Evolutionary conservation across 2,329 filamentous ascomycete genomes (phyloP), one percentile per base, ranked within the genome.

Genomic region (Sporothrix inflata): DNA sequence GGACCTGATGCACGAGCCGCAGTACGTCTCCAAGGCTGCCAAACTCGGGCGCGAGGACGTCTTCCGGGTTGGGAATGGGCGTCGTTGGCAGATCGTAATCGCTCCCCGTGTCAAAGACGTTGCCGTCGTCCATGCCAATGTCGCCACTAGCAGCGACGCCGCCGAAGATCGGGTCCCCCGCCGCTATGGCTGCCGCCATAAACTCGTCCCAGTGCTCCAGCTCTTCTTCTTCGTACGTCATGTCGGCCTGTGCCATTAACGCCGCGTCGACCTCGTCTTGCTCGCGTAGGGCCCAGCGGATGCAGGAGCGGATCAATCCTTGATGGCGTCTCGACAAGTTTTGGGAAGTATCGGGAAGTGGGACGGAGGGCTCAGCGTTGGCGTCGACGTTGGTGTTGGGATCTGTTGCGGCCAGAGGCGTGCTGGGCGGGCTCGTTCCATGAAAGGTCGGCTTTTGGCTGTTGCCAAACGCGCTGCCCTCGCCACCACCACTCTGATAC

Each of bases 211-310:
- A 76, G 21, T 72, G 71, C 19, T 34, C 61, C 6, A 75, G 34
- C 30, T 76, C 75, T 1, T 69, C 61, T 1, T 71, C 55, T 7
- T 38, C 69, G 45, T 75, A 75, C 4, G 3, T 0, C 45, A 65
- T 53, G 63, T 75, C 71, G 38, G 74, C 69, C 73, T 74, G 73
- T 6, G 60, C 73, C 16, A 73, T 5, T 14, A 76, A 68, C 4
- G 57, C 72, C 3, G 38, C 72, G 27, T 75, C 73, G 38, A 19
- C 75, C 61, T 16, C 71, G 9, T 65, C 42, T 5, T 81, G 77
- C 19, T 73, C 73, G 21, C 45, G 24, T 3, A 78, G 69, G 21
- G 73, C 77, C 11, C 55, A 38, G 9, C 55, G 30, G 11, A 77
- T 73, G 1, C 51, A 75, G 1, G 78, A 73, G 7, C 71, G 65